A percentile compares a stretch with the other conserved stretches of the same genome.
phyloP scores from a whole-genome alignment of 2,329 filamentous ascomycete species.

The Cryphonectria naterciae region DNA sequence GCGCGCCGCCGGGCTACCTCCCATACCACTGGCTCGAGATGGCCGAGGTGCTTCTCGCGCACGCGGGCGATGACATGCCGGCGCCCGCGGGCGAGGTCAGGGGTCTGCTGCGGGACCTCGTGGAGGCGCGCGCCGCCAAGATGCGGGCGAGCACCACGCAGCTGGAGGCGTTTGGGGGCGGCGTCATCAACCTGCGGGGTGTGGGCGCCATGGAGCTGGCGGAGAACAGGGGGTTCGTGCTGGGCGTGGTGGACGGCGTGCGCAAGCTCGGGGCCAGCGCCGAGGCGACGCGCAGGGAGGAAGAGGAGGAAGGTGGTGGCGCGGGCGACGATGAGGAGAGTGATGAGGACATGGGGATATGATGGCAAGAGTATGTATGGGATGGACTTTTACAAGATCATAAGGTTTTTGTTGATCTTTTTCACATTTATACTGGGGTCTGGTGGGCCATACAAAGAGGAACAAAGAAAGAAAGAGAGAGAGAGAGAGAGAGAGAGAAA shows the following conservation, averaged over 20 bases:
- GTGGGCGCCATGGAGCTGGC: slow-evolving; percentile 93
- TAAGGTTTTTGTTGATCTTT: neutral
- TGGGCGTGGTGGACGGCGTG: slow-evolving; percentile 84
- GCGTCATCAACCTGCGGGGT: slow-evolving; percentile 71
- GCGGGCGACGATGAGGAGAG: slow-evolving; percentile 64
- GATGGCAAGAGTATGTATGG: neutral
- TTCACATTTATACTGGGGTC: slow-evolving; percentile 11
- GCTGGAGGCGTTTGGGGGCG: slow-evolving; percentile 71
- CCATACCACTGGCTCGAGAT: slow-evolving; percentile 97
- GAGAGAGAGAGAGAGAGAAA: no score
- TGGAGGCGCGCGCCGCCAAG: slow-evolving; percentile 89
- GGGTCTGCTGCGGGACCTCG: slow-evolving; percentile 75
- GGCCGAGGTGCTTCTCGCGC: slow-evolving; percentile 82
- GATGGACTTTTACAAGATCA: no score
- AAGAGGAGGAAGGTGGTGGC: slow-evolving; percentile 69
- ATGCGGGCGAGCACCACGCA: slow-evolving; percentile 75
- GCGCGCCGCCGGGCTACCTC: slow-evolving; percentile 69
- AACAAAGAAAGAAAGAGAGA: no score
- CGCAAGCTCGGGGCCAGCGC: slow-evolving; percentile 80
- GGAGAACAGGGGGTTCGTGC: slow-evolving; percentile 82
- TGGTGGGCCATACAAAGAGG: neutral
- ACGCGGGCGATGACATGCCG: slow-evolving; percentile 80
- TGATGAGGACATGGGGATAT: slow-evolving; percentile 57
- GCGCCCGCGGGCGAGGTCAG: slow-evolving; percentile 72
- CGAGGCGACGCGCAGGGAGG: slow-evolving; percentile 76